These are phyloP conservation scores for Quercus robur DNA, from an alignment of 306 rosid genomes.

Conservation along the genomic window DNA sequence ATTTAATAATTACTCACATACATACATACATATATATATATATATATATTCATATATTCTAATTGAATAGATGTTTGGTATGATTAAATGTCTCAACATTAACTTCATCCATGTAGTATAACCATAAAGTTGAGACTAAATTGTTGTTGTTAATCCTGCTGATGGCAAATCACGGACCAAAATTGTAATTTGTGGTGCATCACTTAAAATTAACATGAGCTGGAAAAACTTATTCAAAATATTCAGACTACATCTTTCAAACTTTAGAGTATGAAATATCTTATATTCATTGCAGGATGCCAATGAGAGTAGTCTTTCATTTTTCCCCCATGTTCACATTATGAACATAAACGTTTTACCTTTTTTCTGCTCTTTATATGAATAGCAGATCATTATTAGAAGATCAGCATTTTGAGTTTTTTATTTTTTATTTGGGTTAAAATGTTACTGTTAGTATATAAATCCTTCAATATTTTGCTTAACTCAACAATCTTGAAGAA, in stretches of 20 bases:
- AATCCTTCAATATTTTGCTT: not conserved
- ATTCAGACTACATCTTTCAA: not conserved
- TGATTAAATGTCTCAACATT: not conserved
- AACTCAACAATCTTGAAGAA: not conserved
- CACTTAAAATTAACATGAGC: not conserved
- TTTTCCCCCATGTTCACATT: not conserved
- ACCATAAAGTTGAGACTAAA: not conserved
- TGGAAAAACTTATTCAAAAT: not conserved
- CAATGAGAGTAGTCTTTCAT: not conserved
- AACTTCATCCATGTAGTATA: not conserved
- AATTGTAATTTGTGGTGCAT: not conserved
- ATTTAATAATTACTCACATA: too few relatives aligned
- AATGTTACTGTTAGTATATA: not conserved
- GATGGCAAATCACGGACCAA: not conserved
- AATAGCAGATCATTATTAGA: conserved; percentile 8
- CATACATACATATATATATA: too few relatives aligned
- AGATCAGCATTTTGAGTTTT: conserved; percentile 1
- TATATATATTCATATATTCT: too few relatives aligned
- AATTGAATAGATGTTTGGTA: not conserved
- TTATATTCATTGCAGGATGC: not conserved
- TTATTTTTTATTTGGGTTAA: not conserved
- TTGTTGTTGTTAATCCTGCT: not conserved
- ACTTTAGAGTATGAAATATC: not conserved
- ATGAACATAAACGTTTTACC: not conserved
- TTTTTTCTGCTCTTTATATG: conserved; percentile 3